These are phyloP conservation scores for Petunia secreta DNA, from an alignment of 257 asterid genomes.

Conservation along the genomic window DNA sequence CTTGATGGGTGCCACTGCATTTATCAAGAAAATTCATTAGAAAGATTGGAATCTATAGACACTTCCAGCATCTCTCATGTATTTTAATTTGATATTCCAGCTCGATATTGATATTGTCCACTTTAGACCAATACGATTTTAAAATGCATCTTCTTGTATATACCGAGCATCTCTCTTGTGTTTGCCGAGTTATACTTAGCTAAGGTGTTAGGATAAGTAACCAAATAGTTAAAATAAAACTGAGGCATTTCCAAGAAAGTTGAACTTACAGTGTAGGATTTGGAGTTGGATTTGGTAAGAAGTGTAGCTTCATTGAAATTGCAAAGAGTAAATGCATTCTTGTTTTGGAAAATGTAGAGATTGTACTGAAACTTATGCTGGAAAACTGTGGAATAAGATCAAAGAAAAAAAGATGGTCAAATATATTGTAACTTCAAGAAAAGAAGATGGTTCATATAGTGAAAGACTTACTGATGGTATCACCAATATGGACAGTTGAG, in stretches of 20 bases:
- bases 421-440: slow-evolving; percentile 1
- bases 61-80: too few species aligned
- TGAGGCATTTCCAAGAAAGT: not conserved
- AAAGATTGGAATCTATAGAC: too few species aligned
- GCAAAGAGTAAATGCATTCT: slow-evolving; percentile 66
- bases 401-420: not conserved
- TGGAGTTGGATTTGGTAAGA: slow-evolving; percentile 66
- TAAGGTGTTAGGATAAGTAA: too few species aligned
- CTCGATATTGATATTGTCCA: too few species aligned
- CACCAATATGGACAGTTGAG: slow-evolving; percentile 75
- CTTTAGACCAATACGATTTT: too few species aligned
- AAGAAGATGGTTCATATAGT: not conserved
- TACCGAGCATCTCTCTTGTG: too few species aligned
- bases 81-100: too few species aligned
- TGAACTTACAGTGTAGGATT: slow-evolving; percentile 63
- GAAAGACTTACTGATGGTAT: slow-evolving; percentile 68
- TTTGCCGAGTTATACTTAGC: too few species aligned
- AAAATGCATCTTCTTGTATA: too few species aligned
- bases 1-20: slow-evolving; percentile 84
- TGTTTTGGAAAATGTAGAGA: slow-evolving; percentile 82
- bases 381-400: slow-evolving; percentile 51
- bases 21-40: not conserved
- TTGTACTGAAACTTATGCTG: slow-evolving; percentile 68
- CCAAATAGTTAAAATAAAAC: too few species aligned
- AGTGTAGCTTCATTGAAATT: slow-evolving; percentile 79